Base-by-base conservation (phyloP, 176 grass and related monocot genomes). In the Avena eriantha region DNA sequence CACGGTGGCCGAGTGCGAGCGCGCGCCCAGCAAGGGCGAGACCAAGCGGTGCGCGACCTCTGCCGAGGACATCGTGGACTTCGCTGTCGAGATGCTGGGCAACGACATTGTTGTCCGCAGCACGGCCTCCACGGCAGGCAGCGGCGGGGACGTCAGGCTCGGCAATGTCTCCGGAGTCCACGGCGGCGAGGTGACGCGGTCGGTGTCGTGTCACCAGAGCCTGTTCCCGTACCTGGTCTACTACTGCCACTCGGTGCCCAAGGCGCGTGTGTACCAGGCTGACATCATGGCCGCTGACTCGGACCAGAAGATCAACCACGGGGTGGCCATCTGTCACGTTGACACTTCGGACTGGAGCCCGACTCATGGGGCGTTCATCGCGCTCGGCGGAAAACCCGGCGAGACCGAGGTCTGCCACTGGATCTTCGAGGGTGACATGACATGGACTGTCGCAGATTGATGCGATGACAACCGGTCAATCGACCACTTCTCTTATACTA, bases 371-470 rank as follows among this genome's bases (percentile, higher is more conserved):
- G 92, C 94, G 7, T 96, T 96, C 83, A 31, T 76, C 16, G 89
- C 87, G 3, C 90, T 96, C 2, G 89, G 92, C 2, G 92, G 94
- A 10, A 85, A 88, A 80, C 94, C 94, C 19, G 94, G 94, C 54
- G 64, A 93, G 76, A 80, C 90, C 3, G 94, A 96, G 87, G 92
- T 96, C 3, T 96, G 94, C 76, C 94, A 96, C 79, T 96, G 94
- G 94, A 96, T 96, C 82, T 96, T 96, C 56, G 86, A 93, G 86
- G 92, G 94, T 16, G 94, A 96, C 82, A 96, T 96, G 94, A 96
- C 94, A 41, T 96, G 94, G 94, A 91, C 94, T 0, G 85, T 92
- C 5, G 87, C 91, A 1, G 94, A 85, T 3, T 93, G 78, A 96
- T 57, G 41, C 46, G 3, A 84, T 26, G 15, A 24, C 26, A 51